Conservation (phyloP, 495 filamentous ascomycete genomes). For the Penicillium bovifimosum region DNA sequence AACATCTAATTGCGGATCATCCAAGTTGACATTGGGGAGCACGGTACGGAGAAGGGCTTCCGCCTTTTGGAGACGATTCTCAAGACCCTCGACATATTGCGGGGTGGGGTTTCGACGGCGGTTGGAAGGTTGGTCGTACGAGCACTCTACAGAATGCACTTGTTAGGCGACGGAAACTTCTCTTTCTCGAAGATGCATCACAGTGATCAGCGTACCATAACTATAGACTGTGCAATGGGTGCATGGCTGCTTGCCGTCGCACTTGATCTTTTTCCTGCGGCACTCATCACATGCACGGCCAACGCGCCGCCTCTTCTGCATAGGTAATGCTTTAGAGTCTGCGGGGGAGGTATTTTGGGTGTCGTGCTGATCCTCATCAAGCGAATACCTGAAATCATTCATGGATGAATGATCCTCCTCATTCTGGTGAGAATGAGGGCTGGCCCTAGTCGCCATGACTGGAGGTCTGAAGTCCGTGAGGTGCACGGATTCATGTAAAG, state of each 20-base stretch:
- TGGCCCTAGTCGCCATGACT: conserved; percentile 18
- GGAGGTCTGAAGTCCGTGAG: conserved; percentile 1
- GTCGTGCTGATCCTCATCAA: conserved; percentile 28
- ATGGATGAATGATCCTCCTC: conserved; percentile 32
- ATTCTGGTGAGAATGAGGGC: conserved; percentile 24
- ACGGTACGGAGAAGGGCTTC: conserved; percentile 72
- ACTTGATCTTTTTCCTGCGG: conserved; percentile 96
- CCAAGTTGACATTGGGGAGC: conserved; percentile 80
- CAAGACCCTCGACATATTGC: conserved; percentile 89
- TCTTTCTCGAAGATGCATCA: background rate
- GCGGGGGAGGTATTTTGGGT: conserved; percentile 22
- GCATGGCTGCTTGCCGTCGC: conserved; percentile 95
- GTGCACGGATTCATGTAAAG: conserved; percentile 21
- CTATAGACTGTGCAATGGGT: conserved; percentile 97
- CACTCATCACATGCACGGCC: conserved; percentile 95
- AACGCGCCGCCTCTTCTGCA: conserved; percentile 85
- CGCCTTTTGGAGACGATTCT: conserved; percentile 75
- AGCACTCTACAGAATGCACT: conserved; percentile 65
- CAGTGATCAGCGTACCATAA: conserved; percentile 65
- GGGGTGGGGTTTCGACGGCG: conserved; percentile 90
- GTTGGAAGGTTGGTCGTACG: conserved; percentile 97
- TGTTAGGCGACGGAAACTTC: conserved; percentile 25
- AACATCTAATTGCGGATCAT: conserved; percentile 73
- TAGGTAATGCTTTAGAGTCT: conserved; percentile 43
- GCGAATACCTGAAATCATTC: conserved; percentile 19